Percentiles rank a stretch among this genome's conserved stretches.
Conservation (phyloP, 306 rosid species). For the Vigna angularis region DNA sequence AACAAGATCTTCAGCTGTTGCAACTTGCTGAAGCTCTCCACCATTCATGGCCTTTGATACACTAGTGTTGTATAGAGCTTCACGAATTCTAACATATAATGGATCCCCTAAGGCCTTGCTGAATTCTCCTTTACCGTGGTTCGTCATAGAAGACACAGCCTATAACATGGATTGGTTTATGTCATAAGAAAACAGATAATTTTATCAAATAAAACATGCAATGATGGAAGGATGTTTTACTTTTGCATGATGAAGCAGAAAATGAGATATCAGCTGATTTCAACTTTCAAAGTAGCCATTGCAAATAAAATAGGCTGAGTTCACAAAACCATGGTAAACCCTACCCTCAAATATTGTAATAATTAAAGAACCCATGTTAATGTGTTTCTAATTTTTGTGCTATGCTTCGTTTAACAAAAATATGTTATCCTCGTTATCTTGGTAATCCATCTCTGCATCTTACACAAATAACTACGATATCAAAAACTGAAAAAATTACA, state of each 20-base stretch:
- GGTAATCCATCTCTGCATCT: constrained; percentile 5
- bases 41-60: constrained; percentile 46
- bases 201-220: constrained; percentile 9
- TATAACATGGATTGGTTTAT: constrained; percentile 38
- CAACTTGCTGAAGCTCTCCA: constrained; percentile 37
- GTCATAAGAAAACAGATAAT: constrained; percentile 31
- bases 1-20: constrained; percentile 38
- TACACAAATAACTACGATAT: constrained; percentile 6
- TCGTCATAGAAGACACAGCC: constrained; percentile 68
- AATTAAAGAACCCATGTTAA: constrained; percentile 9
- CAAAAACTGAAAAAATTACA: neutral
- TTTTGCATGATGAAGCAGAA: constrained; percentile 17
- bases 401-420: constrained; percentile 1
- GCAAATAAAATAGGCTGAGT: constrained; percentile 21
- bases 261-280: constrained; percentile 24
- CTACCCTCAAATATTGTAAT: constrained; percentile 10
- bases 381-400: neutral
- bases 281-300: constrained; percentile 12
- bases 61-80: constrained; percentile 54
- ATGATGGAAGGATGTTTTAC: neutral
- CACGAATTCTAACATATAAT: constrained; percentile 63
- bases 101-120: constrained; percentile 65
- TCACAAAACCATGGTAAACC: constrained; percentile 25
- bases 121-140: constrained; percentile 63
- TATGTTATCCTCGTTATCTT: neutral